These are phyloP conservation scores for Penicillium sp. DNA, from an alignment of 2,329 filamentous ascomycete genomes.

Conservation along the genomic window DNA sequence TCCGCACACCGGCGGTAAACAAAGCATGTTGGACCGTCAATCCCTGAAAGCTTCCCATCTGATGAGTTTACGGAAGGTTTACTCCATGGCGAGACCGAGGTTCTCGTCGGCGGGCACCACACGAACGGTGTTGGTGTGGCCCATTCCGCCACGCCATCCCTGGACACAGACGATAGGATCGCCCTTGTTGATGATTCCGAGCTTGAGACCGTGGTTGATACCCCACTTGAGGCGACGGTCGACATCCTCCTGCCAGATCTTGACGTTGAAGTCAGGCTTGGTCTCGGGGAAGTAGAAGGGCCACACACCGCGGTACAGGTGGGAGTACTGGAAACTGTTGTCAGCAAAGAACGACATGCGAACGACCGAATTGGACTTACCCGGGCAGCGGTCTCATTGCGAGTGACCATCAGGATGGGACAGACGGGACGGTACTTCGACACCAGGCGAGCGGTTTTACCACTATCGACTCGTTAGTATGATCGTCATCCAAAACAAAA, in stretches of 20 bases:
- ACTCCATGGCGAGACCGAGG: constrained; percentile 32
- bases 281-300: constrained; percentile 87
- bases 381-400: constrained; percentile 70
- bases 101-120: constrained; percentile 43
- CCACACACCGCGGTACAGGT: constrained; percentile 95
- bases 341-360: constrained; percentile 10
- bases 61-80: constrained; percentile 14
- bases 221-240: constrained; percentile 97
- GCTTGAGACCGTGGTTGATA: constrained; percentile 73
- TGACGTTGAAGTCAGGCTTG: constrained; percentile 88
- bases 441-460: constrained; percentile 84
- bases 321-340: constrained; percentile 54
- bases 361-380: constrained; percentile 35
- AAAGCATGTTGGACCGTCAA: constrained; percentile 8
- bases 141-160: constrained; percentile 60
- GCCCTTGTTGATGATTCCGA: constrained; percentile 70
- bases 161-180: constrained; percentile 61
- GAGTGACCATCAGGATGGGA: constrained; percentile 98
- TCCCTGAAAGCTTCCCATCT: constrained; percentile 7
- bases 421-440: constrained; percentile 98
- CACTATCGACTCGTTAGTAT: constrained; percentile 44
- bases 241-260: constrained; percentile 98
- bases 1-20: constrained; percentile 18
- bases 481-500: not conserved
- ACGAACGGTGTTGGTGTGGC: constrained; percentile 58